A percentile compares a stretch with the other conserved stretches of the same genome.
These are phyloP conservation scores for Cladosporium sp. DNA, from an alignment of 2,329 filamentous ascomycete species.

Conservation along the genomic window DNA sequence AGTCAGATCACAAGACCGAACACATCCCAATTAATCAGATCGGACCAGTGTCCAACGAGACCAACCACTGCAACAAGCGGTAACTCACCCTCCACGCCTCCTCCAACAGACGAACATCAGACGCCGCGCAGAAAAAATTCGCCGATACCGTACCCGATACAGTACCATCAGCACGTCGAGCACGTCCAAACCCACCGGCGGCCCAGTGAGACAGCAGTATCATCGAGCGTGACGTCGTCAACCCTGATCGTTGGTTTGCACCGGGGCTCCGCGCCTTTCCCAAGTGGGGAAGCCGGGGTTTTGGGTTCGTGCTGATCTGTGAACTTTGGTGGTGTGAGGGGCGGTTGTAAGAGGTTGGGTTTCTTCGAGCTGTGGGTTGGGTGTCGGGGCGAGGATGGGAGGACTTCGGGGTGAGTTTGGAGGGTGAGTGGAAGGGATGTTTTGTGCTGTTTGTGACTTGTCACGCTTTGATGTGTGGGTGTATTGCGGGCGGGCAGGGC, in stretches of 20 bases:
- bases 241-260: neutral
- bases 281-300: neutral
- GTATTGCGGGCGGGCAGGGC: neutral
- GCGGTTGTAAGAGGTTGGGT: neutral
- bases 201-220: neutral
- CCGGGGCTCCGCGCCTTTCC: neutral
- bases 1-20: neutral
- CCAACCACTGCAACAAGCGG: too few species aligned
- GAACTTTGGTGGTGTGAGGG: neutral
- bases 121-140: neutral
- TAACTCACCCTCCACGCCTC: too few species aligned
- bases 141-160: neutral
- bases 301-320: neutral
- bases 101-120: neutral
- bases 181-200: neutral
- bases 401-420: neutral
- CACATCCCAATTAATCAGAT: too few species aligned
- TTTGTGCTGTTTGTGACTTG: too few species aligned
- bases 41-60: neutral
- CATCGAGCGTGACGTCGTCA: neutral
- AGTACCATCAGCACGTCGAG: neutral
- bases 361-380: neutral
- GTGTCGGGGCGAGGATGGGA: neutral
- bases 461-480: neutral
- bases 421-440: too few species aligned